A percentile compares a stretch with the other conserved stretches of the same genome.
phyloP scores from a whole-genome alignment of 1,139 yeast species.

The Kluyveromyces marxianus region DNA sequence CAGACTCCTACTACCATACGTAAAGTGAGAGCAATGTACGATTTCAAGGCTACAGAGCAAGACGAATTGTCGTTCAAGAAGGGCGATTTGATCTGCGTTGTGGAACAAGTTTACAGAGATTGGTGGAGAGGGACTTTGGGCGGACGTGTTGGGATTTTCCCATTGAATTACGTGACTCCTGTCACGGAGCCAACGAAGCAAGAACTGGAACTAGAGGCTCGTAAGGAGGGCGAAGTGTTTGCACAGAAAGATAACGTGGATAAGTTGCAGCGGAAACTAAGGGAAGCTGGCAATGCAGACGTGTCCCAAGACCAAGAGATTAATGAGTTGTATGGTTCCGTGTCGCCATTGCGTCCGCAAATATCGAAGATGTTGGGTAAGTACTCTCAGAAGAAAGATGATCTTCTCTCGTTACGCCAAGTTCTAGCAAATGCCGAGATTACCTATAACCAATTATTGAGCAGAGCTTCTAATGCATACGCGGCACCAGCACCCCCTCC shows the following conservation, averaged over 20 bases:
- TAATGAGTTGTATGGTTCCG: constrained; percentile 54
- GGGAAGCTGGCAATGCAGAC: constrained; percentile 37
- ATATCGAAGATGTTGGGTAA: constrained; percentile 68
- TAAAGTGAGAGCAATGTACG: constrained; percentile 80
- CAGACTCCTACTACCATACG: constrained; percentile 32
- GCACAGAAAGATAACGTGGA: constrained; percentile 53
- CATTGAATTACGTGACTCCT: constrained; percentile 84
- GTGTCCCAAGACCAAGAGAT: constrained; percentile 43
- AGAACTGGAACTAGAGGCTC: constrained; percentile 38
- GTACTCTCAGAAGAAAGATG: constrained; percentile 67
- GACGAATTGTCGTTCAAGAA: constrained; percentile 66
- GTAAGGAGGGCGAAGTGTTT: constrained; percentile 39
- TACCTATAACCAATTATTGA: constrained; percentile 63
- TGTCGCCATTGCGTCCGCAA: constrained; percentile 66
- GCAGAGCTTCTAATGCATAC: constrained; percentile 30
- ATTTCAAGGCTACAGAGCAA: constrained; percentile 60
- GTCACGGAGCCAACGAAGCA: constrained; percentile 58
- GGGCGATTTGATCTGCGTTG: constrained; percentile 74
- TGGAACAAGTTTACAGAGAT: constrained; percentile 83
- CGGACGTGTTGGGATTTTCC: constrained; percentile 86
- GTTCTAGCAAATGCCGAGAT: constrained; percentile 62
- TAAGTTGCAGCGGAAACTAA: constrained; percentile 38
- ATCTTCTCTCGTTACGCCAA: constrained; percentile 59
- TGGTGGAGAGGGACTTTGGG: constrained; percentile 92
- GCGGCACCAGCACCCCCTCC: constrained; percentile 10